Percentiles rank a stretch among this genome's conserved stretches.
phyloP scores from a whole-genome alignment of 2,329 filamentous ascomycete genomes.

The Epichloe coenophiala region DNA sequence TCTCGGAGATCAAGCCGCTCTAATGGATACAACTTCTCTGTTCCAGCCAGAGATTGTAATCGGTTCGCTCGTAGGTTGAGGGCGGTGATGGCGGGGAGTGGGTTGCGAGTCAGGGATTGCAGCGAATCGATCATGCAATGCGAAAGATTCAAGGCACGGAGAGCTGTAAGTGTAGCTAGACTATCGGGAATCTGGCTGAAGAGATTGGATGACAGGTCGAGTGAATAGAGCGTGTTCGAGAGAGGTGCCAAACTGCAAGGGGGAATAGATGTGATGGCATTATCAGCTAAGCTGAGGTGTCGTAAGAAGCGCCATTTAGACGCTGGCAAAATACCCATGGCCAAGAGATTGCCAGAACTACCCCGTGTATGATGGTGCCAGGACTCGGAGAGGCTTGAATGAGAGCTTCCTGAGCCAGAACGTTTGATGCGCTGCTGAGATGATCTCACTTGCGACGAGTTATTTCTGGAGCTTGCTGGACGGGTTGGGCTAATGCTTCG shows the following conservation, averaged over 20 bases:
- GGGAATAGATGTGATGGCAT: slow-evolving; percentile 70
- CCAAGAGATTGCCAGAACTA: slow-evolving; percentile 66
- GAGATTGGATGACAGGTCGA: slow-evolving; percentile 85
- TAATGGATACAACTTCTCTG: slow-evolving; percentile 77
- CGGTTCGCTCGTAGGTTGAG: slow-evolving; percentile 85
- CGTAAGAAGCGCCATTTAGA: slow-evolving; percentile 92
- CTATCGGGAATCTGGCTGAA: slow-evolving; percentile 93
- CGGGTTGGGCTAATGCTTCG: slow-evolving; percentile 73
- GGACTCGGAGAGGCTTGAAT: slow-evolving; percentile 59
- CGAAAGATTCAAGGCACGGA: slow-evolving; percentile 87
- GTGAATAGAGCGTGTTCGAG: slow-evolving; percentile 75
- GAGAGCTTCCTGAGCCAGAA: slow-evolving; percentile 85
- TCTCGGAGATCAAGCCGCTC: slow-evolving; percentile 86
- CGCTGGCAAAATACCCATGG: slow-evolving; percentile 57
- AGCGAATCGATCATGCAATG: slow-evolving; percentile 97
- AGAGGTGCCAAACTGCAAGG: slow-evolving; percentile 66
- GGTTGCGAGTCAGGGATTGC: slow-evolving; percentile 72
- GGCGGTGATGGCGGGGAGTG: slow-evolving; percentile 84
- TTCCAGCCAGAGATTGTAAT: slow-evolving; percentile 71
- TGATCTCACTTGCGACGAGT: slow-evolving; percentile 51
- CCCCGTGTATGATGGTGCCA: slow-evolving; percentile 48
- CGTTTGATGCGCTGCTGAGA: slow-evolving; percentile 69
- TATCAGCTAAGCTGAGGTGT: slow-evolving; percentile 85
- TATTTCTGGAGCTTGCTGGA: slow-evolving; percentile 61
- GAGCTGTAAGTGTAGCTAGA: slow-evolving; percentile 67